These are phyloP conservation scores for Kwoniella bestiolae DNA, from an alignment of 768 basidiomycete genomes.

Conservation along the genomic window DNA sequence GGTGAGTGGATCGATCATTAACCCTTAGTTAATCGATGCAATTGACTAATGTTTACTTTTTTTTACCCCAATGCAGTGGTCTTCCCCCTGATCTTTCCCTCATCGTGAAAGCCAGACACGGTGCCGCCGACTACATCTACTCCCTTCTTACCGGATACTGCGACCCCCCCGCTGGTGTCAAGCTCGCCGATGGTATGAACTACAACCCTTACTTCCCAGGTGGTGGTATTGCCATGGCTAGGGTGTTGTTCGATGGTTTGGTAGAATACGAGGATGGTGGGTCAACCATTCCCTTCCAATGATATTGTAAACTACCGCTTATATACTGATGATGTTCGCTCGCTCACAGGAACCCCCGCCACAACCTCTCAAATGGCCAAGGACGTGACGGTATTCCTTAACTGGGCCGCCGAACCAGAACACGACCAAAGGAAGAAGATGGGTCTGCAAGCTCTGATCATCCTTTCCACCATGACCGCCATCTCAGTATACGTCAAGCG, in stretches of 20 bases:
- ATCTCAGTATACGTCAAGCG: conserved; percentile 88
- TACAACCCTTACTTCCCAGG: conserved; percentile 93
- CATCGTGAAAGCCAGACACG: conserved; percentile 97
- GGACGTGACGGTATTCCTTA: conserved; percentile 92
- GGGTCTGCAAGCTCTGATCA: conserved; percentile 83
- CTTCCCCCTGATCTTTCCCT: conserved; percentile 95
- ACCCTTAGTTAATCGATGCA: no score
- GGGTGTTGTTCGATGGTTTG: conserved; percentile 90
- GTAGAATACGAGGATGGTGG: conserved; percentile 95
- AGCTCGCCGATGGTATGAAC: conserved; percentile 82
- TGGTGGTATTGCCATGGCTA: conserved; percentile 95
- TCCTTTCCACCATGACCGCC: conserved; percentile 82
- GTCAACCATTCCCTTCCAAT: conserved; percentile 32
- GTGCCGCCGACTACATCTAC: conserved; percentile 95
- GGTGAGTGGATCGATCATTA: no score
- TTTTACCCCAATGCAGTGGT: conserved; percentile 63
- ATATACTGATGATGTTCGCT: not conserved
- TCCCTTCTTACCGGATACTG: conserved; percentile 95
- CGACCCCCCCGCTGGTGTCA: conserved; percentile 78
- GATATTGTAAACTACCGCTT: not conserved
- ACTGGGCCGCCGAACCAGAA: conserved; percentile 97
- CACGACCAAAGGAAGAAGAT: conserved; percentile 97
- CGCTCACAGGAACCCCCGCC: conserved; percentile 77
- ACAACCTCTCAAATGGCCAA: conserved; percentile 99
- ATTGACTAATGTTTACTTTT: no score